Evolutionary conservation across 2,329 filamentous ascomycete species (phyloP).

Genomic region (Plenodomus lindquistii): DNA sequence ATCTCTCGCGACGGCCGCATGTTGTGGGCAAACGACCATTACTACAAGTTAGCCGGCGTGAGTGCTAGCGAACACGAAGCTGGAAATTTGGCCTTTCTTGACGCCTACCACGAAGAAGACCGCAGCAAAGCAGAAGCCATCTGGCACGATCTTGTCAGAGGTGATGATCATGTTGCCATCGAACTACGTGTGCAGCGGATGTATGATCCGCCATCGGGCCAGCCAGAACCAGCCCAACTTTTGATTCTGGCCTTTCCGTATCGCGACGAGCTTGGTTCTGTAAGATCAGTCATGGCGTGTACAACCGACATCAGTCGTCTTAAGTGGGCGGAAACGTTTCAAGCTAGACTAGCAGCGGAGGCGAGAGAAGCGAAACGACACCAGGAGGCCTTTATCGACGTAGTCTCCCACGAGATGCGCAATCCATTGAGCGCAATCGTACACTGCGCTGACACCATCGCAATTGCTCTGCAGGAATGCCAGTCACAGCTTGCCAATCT

Average conservation of each 20-base stretch:
- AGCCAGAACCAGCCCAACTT: slow-evolving; percentile 35
- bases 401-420: slow-evolving; percentile 51
- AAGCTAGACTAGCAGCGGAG: slow-evolving; percentile 42
- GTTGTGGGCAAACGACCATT: slow-evolving; percentile 43
- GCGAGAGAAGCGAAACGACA: slow-evolving; percentile 46
- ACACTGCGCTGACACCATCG: slow-evolving; percentile 50
- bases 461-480: slow-evolving; percentile 40
- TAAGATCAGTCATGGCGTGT: slow-evolving; percentile 43
- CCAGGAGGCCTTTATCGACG: slow-evolving; percentile 47
- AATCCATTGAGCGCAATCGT: slow-evolving; percentile 52
- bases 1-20: slow-evolving; percentile 33
- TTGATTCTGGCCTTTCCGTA: slow-evolving; percentile 43
- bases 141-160: slow-evolving; percentile 29
- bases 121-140: slow-evolving; percentile 24
- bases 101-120: slow-evolving; percentile 36
- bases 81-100: slow-evolving; percentile 22
- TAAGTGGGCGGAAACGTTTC: slow-evolving; percentile 46
- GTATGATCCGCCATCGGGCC: slow-evolving; percentile 36
- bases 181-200: slow-evolving; percentile 37
- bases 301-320: slow-evolving; percentile 46
- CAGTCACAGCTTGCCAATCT: slow-evolving; percentile 24
- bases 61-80: slow-evolving; percentile 18
- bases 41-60: slow-evolving; percentile 33
- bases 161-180: slow-evolving; percentile 28
- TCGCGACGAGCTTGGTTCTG: slow-evolving; percentile 31